phyloP scores from a whole-genome alignment of 768 basidiomycete species.

The Russula sp. region DNA sequence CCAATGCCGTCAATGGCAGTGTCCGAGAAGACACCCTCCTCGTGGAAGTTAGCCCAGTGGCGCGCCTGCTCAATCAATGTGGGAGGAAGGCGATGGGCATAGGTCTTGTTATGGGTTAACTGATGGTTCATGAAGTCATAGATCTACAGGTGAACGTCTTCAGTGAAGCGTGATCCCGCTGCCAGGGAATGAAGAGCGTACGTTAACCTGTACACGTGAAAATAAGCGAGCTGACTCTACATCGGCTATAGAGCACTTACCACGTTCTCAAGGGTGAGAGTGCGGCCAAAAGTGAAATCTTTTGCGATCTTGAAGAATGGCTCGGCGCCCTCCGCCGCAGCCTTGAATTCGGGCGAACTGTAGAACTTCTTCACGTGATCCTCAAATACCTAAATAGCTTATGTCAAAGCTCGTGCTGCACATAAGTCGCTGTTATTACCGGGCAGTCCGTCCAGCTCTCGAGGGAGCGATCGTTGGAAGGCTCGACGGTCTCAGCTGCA shows the following conservation, averaged over 20 bases:
- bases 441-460: slow-evolving; percentile 73
- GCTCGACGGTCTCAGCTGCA: slow-evolving; percentile 79
- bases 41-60: slow-evolving; percentile 73
- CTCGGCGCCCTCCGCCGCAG: slow-evolving; percentile 46
- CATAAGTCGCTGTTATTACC: slow-evolving; percentile 30
- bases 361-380: slow-evolving; percentile 58
- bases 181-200: slow-evolving; percentile 32
- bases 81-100: slow-evolving; percentile 75
- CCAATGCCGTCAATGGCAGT: slow-evolving; percentile 58
- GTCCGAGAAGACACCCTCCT: slow-evolving; percentile 67
- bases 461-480: slow-evolving; percentile 73
- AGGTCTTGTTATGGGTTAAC: slow-evolving; percentile 77
- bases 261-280: slow-evolving; percentile 60
- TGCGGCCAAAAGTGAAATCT: slow-evolving; percentile 68
- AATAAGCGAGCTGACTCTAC: slow-evolving; percentile 20
- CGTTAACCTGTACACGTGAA: slow-evolving; percentile 56
- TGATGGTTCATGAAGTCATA: slow-evolving; percentile 75
- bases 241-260: slow-evolving; percentile 37
- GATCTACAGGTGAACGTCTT: slow-evolving; percentile 39
- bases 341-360: slow-evolving; percentile 59
- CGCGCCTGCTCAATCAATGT: slow-evolving; percentile 69
- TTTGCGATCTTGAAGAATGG: slow-evolving; percentile 61
- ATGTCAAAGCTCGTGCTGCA: slow-evolving; percentile 1
- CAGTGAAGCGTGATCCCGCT: neutral
- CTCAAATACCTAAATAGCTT: slow-evolving; percentile 47